Conservation (phyloP, 495 filamentous ascomycete genomes). For the Penicillium lagena region DNA sequence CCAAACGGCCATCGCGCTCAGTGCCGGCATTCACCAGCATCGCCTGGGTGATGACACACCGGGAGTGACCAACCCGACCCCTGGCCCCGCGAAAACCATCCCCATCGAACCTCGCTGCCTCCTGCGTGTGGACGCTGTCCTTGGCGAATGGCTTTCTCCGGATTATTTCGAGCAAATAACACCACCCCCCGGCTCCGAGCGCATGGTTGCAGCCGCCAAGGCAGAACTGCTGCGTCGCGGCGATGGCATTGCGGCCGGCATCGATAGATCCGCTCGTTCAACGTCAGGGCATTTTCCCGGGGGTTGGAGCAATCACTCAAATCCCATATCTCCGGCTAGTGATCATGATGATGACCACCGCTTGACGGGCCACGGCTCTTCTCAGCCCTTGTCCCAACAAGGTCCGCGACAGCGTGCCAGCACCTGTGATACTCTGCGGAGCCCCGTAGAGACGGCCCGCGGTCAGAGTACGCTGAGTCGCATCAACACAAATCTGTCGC, state of each 20-base stretch:
- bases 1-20: constrained; percentile 86
- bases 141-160: constrained; percentile 92
- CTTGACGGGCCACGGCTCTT: not conserved
- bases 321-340: constrained; percentile 11
- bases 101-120: constrained; percentile 19
- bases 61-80: constrained; percentile 3
- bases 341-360: constrained; percentile 19
- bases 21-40: constrained; percentile 76
- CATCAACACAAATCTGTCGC: constrained; percentile 27
- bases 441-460: constrained; percentile 7
- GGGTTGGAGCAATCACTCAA: constrained; percentile 46
- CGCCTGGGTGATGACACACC: constrained; percentile 19
- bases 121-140: constrained; percentile 80
- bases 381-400: not conserved
- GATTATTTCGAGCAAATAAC: constrained; percentile 91
- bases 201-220: constrained; percentile 85
- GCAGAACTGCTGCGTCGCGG: constrained; percentile 70
- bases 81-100: constrained; percentile 1
- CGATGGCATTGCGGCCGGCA: constrained; percentile 31
- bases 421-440: constrained; percentile 21
- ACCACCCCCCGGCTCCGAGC: constrained; percentile 74
- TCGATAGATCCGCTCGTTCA: constrained; percentile 16
- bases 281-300: constrained; percentile 51
- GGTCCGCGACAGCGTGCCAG: constrained; percentile 25
- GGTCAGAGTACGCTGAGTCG: constrained; percentile 13